Percentiles rank a stretch among this genome's conserved stretches.
Conservation (phyloP, 257 asterid genomes). For the Solanum piurae region DNA sequence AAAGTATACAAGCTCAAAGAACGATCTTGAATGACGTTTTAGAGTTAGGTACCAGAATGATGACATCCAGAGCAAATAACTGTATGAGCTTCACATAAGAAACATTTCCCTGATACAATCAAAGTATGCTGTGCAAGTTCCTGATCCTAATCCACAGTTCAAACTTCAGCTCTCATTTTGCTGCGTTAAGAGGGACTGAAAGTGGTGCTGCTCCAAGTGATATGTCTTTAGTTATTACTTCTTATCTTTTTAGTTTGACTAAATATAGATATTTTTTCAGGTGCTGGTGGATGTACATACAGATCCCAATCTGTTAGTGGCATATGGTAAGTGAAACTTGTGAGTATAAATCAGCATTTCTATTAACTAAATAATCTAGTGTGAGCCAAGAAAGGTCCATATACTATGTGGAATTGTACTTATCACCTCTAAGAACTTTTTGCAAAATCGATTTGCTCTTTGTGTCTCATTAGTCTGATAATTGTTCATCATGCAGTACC, state of each 20-base stretch:
- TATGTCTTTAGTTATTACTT: neutral
- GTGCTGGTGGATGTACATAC: constrained; percentile 63
- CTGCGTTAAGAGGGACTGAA: neutral
- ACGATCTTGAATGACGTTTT: neutral
- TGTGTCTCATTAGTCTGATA: neutral
- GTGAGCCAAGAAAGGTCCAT: neutral
- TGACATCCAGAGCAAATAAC: neutral
- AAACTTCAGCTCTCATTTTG: neutral
- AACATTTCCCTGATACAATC: neutral
- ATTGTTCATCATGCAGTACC: constrained; percentile 51
- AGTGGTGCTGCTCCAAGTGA: neutral
- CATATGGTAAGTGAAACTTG: constrained; percentile 52
- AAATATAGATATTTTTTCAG: constrained; percentile 20
- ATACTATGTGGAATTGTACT: neutral
- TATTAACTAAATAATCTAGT: neutral
- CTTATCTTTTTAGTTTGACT: neutral
- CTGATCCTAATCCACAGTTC: neutral
- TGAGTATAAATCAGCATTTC: neutral
- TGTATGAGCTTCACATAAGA: neutral
- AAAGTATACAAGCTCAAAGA: neutral
- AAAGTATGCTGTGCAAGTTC: neutral
- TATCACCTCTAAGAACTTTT: neutral
- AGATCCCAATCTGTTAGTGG: constrained; percentile 80
- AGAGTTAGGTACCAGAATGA: neutral
- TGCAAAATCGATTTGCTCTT: neutral